Base-by-base conservation (phyloP, 208 protist species). In the Trypanosoma boissoni region DNA sequence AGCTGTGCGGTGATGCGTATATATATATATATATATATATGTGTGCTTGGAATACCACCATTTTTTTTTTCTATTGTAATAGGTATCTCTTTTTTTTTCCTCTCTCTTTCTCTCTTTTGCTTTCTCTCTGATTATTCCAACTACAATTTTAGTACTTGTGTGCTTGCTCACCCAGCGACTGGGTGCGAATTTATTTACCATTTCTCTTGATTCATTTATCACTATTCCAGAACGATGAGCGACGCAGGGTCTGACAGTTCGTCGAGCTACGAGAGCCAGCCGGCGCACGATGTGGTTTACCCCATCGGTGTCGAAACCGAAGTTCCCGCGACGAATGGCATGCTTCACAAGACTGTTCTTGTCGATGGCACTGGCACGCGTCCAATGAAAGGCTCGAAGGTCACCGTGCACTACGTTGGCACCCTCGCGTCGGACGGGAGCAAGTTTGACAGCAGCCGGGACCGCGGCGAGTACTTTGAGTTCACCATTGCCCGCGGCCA, bases 341-440 rank as follows among this genome's bases (percentile, higher is more conserved):
- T 75, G 10, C 68, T 94, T 21, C 69, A 80, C 64, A 94, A 94
- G 61, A 94, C 83, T 9, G 83, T 94, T 10, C 74, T 94, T 14
- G 79, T 90, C 24, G 78, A 84, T 34, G 87, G 87, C 49, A 88
- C 61, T 2, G 87, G 87, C 4, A 59, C 71, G 37, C 72, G 58
- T 16, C 87, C 87, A 1, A 72, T 82, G 56, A 87, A 90, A 27
- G 88, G 83, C 41, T 76, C 88, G 20, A 86, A 92, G 59, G 91
- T 92, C 50, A 85, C 55, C 8, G 91, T 96, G 55, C 90, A 96
- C 79, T 97, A 97, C 72, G 77, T 88, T 37, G 92, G 92, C 53
- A 93, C 69, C 10, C 71, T 96, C 18, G 67, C 74, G 58, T 32
- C 65, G 3, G 81, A 93, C 41, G 92, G 91, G 21, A 91, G 78